These are phyloP conservation scores for Zymoseptoria tritici DNA, from an alignment of 2,329 filamentous ascomycete genomes.

Conservation along the genomic window DNA sequence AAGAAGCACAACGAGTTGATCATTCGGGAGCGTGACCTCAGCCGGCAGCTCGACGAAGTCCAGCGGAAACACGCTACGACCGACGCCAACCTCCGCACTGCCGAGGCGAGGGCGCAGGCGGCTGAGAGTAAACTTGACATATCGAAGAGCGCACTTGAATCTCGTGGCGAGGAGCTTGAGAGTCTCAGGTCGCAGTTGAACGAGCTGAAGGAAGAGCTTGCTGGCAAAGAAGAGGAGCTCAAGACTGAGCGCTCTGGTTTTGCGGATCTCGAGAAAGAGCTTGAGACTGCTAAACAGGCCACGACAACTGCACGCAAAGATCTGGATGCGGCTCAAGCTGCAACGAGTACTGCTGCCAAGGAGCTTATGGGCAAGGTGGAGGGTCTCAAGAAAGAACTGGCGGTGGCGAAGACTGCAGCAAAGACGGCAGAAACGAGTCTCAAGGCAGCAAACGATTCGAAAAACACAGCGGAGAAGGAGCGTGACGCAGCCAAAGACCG, in stretches of 20 bases:
- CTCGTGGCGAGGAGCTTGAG: conserved; percentile 33
- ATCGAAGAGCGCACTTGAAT: conserved; percentile 30
- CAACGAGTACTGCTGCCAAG: conserved; percentile 1
- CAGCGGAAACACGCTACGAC: conserved; percentile 14
- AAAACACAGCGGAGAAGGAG: conserved; percentile 3
- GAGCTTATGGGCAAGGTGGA: conserved; percentile 7
- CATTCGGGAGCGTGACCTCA: conserved; percentile 18
- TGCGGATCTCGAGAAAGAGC: conserved; percentile 26
- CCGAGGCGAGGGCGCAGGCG: conserved; percentile 9
- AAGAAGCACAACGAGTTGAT: conserved; percentile 21
- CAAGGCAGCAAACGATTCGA: conserved; percentile 1
- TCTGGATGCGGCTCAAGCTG: conserved; percentile 1
- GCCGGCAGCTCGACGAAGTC: conserved; percentile 19
- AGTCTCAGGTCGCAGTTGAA: conserved; percentile 17
- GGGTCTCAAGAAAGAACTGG: conserved; percentile 6
- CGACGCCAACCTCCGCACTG: conserved; percentile 10
- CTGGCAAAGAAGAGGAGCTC: conserved; percentile 25
- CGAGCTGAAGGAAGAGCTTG: conserved; percentile 25
- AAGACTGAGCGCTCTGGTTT: conserved; percentile 25
- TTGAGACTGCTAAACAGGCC: conserved; percentile 20
- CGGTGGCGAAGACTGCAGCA: conserved; percentile 1
- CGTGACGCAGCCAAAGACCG: conserved; percentile 7
- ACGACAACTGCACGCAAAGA: conserved; percentile 6
- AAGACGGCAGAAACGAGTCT: conserved; percentile 7
- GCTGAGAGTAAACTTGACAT: conserved; percentile 18